Evolutionary conservation across 1,284 basidiomycete genomes (phyloP).

Genomic region (Jaminaea rosea): DNA sequence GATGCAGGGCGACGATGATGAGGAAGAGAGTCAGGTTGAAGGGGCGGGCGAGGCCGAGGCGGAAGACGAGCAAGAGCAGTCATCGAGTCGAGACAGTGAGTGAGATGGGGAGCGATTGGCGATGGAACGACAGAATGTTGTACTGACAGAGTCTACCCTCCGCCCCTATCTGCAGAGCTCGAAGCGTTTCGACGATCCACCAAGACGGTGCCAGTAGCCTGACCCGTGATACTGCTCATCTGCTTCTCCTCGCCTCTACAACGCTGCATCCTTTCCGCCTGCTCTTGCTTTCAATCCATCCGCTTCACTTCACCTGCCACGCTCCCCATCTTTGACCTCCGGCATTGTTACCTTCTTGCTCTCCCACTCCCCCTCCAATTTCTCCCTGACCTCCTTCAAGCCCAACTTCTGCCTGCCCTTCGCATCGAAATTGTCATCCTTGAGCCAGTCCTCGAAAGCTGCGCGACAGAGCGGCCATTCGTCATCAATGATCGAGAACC

Average conservation of each 20-base stretch:
- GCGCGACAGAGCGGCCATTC: conserved; percentile 21
- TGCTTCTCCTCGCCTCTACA: no score
- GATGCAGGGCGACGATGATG: background rate
- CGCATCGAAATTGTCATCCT: background rate
- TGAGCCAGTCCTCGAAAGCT: conserved; percentile 21
- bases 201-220: no score
- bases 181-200: background rate
- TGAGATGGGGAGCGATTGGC: background rate
- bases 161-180: background rate
- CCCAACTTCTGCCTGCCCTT: background rate
- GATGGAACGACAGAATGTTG: no score
- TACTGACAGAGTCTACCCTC: background rate
- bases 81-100: background rate
- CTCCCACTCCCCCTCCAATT: background rate
- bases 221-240: no score
- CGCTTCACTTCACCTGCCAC: no score
- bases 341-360: background rate
- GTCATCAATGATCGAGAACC: conserved; percentile 29
- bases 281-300: no score
- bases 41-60: background rate
- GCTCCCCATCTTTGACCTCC: no score
- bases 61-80: no score
- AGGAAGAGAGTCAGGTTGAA: background rate
- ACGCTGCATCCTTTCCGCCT: no score
- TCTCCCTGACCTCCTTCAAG: background rate